phyloP scores from a whole-genome alignment of 176 grass and related monocot genomes.

The Raddia guianensis region DNA sequence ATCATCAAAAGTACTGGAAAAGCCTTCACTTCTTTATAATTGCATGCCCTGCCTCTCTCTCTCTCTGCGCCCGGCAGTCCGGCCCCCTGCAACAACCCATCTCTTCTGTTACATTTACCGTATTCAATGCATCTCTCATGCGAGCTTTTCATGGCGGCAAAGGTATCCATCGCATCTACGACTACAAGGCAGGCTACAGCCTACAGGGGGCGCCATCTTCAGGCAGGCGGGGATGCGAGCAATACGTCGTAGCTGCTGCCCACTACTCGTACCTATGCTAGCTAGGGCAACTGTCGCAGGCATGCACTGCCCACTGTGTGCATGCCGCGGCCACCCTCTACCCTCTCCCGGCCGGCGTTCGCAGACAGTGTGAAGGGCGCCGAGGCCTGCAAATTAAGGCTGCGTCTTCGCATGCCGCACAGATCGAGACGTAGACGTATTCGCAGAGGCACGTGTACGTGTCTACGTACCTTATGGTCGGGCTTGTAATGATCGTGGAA shows the following conservation, averaged over 20 bases:
- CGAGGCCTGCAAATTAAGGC: constrained; percentile 1
- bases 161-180: constrained; percentile 30
- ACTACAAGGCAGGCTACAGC: constrained; percentile 5
- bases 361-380: background rate
- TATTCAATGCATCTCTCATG: constrained; percentile 33
- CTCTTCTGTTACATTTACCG: background rate
- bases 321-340: too few species aligned
- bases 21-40: constrained; percentile 53
- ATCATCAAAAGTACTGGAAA: constrained; percentile 65
- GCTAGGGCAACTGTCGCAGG: constrained; percentile 34
- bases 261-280: background rate
- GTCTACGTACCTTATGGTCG: too few species aligned
- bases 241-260: constrained; percentile 17
- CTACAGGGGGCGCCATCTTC: constrained; percentile 3
- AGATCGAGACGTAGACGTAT: background rate
- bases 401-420: constrained; percentile 18
- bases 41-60: constrained; percentile 5
- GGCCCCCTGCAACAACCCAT: background rate
- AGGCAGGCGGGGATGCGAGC: constrained; percentile 36
- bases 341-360: background rate
- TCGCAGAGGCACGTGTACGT: background rate
- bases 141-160: constrained; percentile 47
- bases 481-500: too few species aligned
- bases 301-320: constrained; percentile 21
- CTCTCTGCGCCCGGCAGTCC: too few species aligned